Percentiles rank a stretch among this genome's conserved stretches.
phyloP scores from a whole-genome alignment of 2,329 filamentous ascomycete genomes.

The Macrophomina pseudophaseolina region DNA sequence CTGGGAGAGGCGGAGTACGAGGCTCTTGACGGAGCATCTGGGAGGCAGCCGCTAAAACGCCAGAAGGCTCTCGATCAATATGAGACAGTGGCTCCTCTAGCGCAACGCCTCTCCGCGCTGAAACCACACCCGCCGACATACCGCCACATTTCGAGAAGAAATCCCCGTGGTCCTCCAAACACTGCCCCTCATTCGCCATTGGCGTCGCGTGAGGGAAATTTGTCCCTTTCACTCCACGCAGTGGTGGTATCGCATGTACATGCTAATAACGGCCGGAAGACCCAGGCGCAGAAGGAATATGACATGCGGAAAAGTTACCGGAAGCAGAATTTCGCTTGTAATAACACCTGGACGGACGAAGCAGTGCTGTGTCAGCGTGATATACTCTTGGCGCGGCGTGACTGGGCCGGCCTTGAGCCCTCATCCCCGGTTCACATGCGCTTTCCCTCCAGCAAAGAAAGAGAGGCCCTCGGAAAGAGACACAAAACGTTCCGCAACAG shows the following conservation, averaged over 20 bases:
- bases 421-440: slow-evolving; percentile 39
- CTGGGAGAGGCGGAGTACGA: slow-evolving; percentile 2
- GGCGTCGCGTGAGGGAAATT: neutral
- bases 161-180: neutral
- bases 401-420: slow-evolving; percentile 42
- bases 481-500: slow-evolving; percentile 31
- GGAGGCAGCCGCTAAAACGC: neutral
- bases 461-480: slow-evolving; percentile 40
- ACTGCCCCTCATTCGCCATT: neutral
- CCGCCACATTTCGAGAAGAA: slow-evolving; percentile 6
- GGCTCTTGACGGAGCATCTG: neutral
- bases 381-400: slow-evolving; percentile 37
- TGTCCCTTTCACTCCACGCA: neutral
- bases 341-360: slow-evolving; percentile 28
- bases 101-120: slow-evolving; percentile 2
- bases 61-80: slow-evolving; percentile 2
- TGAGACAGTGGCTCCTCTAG: slow-evolving; percentile 2
- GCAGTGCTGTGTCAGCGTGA: slow-evolving; percentile 31
- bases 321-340: neutral
- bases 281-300: neutral
- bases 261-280: neutral
- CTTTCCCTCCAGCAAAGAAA: slow-evolving; percentile 36
- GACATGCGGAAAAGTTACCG: neutral
- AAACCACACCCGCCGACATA: slow-evolving; percentile 4
- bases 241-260: neutral